These are phyloP conservation scores for Calendula officinalis DNA, from an alignment of 129 eudicot species.

Conservation along the genomic window DNA sequence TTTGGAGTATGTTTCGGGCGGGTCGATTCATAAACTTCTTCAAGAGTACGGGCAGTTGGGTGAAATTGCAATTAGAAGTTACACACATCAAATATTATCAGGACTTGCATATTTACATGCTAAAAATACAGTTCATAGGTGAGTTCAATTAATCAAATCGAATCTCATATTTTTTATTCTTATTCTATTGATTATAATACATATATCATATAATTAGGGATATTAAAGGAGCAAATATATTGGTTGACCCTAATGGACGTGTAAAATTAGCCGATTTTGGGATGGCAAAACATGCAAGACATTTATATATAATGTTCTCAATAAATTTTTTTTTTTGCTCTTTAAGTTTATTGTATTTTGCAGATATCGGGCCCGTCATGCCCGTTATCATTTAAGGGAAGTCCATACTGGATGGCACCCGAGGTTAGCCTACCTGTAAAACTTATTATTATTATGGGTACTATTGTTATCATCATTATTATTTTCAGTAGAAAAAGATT, in stretches of 20 bases:
- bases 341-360: constrained; percentile 18
- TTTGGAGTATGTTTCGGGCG: constrained; percentile 79
- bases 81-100: constrained; percentile 58
- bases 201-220: constrained; percentile 36
- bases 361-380: constrained; percentile 59
- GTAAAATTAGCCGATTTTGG: constrained; percentile 78
- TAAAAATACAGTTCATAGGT: constrained; percentile 67
- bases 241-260: constrained; percentile 64
- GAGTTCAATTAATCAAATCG: not conserved
- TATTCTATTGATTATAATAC: not conserved
- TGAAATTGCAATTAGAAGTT: constrained; percentile 59
- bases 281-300: constrained; percentile 72
- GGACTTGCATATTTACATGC: constrained; percentile 74
- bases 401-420: constrained; percentile 81
- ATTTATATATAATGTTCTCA: not conserved
- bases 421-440: constrained; percentile 37
- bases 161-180: not conserved
- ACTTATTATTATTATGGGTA: not conserved
- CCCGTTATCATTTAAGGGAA: constrained; percentile 67
- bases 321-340: not conserved
- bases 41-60: constrained; percentile 68
- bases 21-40: constrained; percentile 74
- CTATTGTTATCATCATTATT: too few relatives aligned
- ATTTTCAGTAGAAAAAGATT: not conserved
- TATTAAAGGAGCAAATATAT: constrained; percentile 72